These are phyloP conservation scores for Claviceps purpurea DNA, from an alignment of 2,329 filamentous ascomycete species.

Conservation along the genomic window DNA sequence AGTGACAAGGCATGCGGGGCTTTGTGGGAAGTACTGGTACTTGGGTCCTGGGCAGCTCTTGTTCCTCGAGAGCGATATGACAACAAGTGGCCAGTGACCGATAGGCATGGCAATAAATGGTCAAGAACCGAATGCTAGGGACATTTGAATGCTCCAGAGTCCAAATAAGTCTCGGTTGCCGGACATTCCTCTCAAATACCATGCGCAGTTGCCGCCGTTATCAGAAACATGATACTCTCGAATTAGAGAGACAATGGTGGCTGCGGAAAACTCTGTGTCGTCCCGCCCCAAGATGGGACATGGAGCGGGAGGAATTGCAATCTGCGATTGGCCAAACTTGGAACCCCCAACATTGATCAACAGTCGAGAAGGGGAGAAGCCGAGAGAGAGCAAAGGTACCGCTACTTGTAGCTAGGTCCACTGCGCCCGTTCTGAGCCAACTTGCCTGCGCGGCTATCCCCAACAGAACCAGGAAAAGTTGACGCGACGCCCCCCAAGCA, in stretches of 20 bases:
- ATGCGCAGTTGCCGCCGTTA: no score
- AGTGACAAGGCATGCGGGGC: not conserved
- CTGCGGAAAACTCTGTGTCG: not conserved
- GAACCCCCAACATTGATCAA: not conserved
- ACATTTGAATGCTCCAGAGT: no score
- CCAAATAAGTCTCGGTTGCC: no score
- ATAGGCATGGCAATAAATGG: no score
- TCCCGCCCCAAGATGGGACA: not conserved
- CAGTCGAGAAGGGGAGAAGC: not conserved
- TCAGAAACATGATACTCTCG: not conserved
- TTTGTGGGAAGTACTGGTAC: not conserved
- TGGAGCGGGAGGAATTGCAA: not conserved
- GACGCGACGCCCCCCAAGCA: slow-evolving; percentile 5
- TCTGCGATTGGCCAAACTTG: not conserved
- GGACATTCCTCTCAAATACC: no score
- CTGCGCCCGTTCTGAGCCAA: not conserved
- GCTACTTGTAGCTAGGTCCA: not conserved
- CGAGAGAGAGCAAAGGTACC: not conserved
- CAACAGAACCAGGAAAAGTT: slow-evolving; percentile 28
- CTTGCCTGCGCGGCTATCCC: slow-evolving; percentile 18
- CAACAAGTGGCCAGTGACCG: no score
- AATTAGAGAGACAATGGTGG: not conserved
- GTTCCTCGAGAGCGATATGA: no score
- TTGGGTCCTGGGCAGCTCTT: not conserved
- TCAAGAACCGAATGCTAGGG: no score